Percentiles rank a stretch among this genome's conserved stretches.
Evolutionary conservation across 2,329 filamentous ascomycete species (phyloP).

Genomic region (Fusarium tricinctum): DNA sequence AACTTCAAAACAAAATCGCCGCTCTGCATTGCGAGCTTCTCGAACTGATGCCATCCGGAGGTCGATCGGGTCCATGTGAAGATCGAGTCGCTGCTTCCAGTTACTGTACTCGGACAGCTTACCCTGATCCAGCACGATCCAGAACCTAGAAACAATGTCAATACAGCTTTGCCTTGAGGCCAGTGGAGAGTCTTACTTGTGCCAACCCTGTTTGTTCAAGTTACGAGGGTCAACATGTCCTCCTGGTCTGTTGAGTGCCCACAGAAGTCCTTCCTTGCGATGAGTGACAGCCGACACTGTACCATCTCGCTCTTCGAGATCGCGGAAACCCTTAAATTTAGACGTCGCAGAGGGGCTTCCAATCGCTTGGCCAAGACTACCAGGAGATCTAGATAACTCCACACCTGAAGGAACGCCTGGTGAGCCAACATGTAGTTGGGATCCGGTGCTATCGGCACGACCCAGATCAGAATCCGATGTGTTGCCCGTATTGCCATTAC

Average conservation of each 20-base stretch:
- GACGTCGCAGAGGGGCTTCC: slow-evolving; percentile 66
- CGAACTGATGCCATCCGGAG: slow-evolving; percentile 96
- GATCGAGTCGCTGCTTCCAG: slow-evolving; percentile 96
- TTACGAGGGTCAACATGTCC: slow-evolving; percentile 96
- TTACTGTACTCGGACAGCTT: slow-evolving; percentile 98
- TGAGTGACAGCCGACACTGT: slow-evolving; percentile 68
- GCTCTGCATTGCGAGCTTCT: slow-evolving; percentile 93
- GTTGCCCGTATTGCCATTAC: slow-evolving; percentile 63
- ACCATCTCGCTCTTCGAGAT: slow-evolving; percentile 87
- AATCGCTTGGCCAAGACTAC: slow-evolving; percentile 63
- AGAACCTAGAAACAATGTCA: slow-evolving; percentile 75
- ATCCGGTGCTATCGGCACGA: slow-evolving; percentile 80
- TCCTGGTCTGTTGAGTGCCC: slow-evolving; percentile 92
- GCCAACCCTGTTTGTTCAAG: slow-evolving; percentile 97
- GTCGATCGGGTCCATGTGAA: slow-evolving; percentile 98
- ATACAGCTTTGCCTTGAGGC: slow-evolving; percentile 1
- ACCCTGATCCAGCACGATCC: slow-evolving; percentile 97
- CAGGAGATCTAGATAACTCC: slow-evolving; percentile 70
- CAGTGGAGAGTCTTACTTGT: slow-evolving; percentile 78
- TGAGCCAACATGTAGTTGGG: slow-evolving; percentile 68
- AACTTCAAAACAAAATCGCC: slow-evolving; percentile 97
- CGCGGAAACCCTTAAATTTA: slow-evolving; percentile 91
- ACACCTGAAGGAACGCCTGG: slow-evolving; percentile 49
- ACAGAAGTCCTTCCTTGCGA: slow-evolving; percentile 92
- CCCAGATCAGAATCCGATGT: slow-evolving; percentile 78